A percentile compares a stretch with the other conserved stretches of the same genome.
phyloP scores from a whole-genome alignment of 768 basidiomycete species.

The Mycena leptocephala region DNA sequence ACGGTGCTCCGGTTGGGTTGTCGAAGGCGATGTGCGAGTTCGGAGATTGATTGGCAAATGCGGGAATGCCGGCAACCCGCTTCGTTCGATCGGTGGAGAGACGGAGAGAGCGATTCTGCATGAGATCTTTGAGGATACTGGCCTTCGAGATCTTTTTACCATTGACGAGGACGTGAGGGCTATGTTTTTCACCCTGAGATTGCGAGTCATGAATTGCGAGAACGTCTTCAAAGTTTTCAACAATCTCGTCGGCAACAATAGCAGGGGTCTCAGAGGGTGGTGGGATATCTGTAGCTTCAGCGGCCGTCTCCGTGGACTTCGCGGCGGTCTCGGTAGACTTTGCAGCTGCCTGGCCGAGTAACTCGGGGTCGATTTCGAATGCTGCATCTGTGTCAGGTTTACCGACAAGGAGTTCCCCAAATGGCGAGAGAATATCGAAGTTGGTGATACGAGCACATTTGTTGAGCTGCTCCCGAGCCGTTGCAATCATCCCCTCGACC shows the following conservation, averaged over 20 bases:
- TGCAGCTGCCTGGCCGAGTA: neutral
- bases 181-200: neutral
- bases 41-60: neutral
- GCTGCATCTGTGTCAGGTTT: neutral
- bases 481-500: neutral
- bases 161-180: neutral
- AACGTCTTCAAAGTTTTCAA: neutral
- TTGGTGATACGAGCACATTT: neutral
- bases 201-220: neutral
- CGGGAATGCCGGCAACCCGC: neutral
- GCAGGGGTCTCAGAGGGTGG: neutral
- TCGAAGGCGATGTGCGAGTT: neutral
- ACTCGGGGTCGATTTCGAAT: neutral
- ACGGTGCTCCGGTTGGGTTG: neutral
- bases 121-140: neutral
- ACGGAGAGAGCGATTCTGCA: neutral
- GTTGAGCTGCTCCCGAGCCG: neutral
- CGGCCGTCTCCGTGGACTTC: neutral
- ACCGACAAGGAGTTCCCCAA: neutral
- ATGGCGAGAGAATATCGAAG: conserved; percentile 6
- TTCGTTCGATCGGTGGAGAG: conserved; percentile 3
- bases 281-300: too few species aligned
- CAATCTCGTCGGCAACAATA: neutral
- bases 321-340: neutral
- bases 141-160: conserved; percentile 8